A percentile compares a stretch with the other conserved stretches of the same genome.
Conservation (phyloP, 768 basidiomycete species). For the Candolleomyces efflorescens region DNA sequence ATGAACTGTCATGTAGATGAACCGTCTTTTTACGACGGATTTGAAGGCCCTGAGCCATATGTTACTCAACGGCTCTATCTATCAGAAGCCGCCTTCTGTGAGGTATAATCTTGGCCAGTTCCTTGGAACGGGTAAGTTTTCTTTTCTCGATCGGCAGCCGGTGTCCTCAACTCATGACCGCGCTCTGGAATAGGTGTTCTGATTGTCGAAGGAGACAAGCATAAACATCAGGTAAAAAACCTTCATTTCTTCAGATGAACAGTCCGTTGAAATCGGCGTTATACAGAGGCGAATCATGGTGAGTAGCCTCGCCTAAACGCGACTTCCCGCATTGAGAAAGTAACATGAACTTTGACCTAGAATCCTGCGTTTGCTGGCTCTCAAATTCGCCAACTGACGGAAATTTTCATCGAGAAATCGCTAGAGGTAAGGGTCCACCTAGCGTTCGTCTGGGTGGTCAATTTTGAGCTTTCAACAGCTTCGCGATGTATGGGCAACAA, state of each 20-base stretch:
- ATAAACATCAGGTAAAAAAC: constrained; percentile 38
- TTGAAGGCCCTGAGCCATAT: constrained; percentile 61
- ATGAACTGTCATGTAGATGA: constrained; percentile 15
- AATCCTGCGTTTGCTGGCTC: constrained; percentile 64
- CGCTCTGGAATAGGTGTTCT: constrained; percentile 55
- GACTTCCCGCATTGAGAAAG: too few relatives aligned
- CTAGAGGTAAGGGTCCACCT: constrained; percentile 34
- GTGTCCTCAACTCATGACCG: not conserved
- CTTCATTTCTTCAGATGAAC: not conserved
- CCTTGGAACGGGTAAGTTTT: constrained; percentile 36
- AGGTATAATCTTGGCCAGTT: constrained; percentile 35
- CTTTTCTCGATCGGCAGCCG: not conserved
- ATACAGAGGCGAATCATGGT: constrained; percentile 41
- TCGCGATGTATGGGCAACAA: not conserved
- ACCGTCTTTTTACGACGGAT: constrained; percentile 54
- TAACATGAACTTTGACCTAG: constrained; percentile 20
- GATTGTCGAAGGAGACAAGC: constrained; percentile 43
- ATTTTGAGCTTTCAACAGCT: not conserved
- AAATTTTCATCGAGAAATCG: constrained; percentile 54
- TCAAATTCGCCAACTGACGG: constrained; percentile 54
- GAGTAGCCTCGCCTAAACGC: not conserved
- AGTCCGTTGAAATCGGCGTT: too few relatives aligned
- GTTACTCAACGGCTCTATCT: constrained; percentile 49
- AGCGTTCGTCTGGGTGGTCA: not conserved
- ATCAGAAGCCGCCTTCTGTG: constrained; percentile 47